phyloP scores from a whole-genome alignment of 2,329 filamentous ascomycete genomes.

The Aspergillus ochraceoroseus region DNA sequence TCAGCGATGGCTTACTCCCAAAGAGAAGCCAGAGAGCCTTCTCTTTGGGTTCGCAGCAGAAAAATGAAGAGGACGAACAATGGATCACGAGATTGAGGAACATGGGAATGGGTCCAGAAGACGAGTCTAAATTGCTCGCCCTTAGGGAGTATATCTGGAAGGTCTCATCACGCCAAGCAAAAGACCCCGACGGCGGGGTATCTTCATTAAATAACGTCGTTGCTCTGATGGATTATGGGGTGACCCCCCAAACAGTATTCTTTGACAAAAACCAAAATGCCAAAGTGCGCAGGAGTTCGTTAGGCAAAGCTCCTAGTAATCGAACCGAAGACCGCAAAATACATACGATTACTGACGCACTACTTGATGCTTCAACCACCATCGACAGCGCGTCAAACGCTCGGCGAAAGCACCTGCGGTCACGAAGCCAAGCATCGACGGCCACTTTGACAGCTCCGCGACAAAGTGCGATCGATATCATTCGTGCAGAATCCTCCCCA shows the following conservation, averaged over 20 bases:
- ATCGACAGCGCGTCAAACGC: constrained; percentile 62
- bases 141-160: constrained; percentile 90
- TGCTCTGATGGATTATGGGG: constrained; percentile 65
- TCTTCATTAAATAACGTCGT: constrained; percentile 65
- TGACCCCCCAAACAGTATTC: constrained; percentile 83
- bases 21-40: constrained; percentile 50
- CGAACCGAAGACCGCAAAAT: constrained; percentile 43
- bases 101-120: constrained; percentile 73
- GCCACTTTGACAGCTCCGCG: constrained; percentile 16
- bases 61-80: constrained; percentile 88
- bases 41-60: constrained; percentile 59
- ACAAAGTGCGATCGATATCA: constrained; percentile 22
- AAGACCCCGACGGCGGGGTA: constrained; percentile 41
- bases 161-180: constrained; percentile 65
- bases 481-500: constrained; percentile 27
- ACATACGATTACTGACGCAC: constrained; percentile 82
- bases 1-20: constrained; percentile 53
- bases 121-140: constrained; percentile 83
- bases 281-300: constrained; percentile 32
- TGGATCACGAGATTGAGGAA: constrained; percentile 84
- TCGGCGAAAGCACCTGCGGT: constrained; percentile 38
- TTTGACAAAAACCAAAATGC: constrained; percentile 71
- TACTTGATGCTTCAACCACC: constrained; percentile 85
- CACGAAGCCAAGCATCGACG: constrained; percentile 40
- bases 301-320: constrained; percentile 28